Evolutionary conservation across 192 early-diverging fungal genomes (phyloP), one percentile per base, ranked within the genome.

Genomic region (Backusella liffmaniae): DNA sequence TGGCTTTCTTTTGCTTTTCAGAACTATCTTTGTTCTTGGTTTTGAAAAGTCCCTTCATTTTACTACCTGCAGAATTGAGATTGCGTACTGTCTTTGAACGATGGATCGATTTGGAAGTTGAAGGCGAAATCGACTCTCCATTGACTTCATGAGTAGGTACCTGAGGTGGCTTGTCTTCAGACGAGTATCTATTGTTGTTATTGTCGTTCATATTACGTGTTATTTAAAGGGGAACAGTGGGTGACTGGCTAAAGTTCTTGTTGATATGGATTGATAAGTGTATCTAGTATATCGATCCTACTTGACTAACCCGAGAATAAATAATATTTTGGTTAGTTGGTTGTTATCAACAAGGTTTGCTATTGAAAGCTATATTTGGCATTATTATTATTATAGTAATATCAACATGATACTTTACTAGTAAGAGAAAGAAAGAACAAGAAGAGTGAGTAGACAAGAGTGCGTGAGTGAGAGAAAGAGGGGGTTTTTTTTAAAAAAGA

Each of bases 11-110:
- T 30, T 29, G 26, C 23, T 72, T 44, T 26, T 35, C 49, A 30
- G 37, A 41, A n/a, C 13, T 36, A 30, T 70, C 29, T 32, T 73
- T 68, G 9, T 66, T 74, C 46, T 79, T 67, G 41, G 68, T 70
- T 35, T 68, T 79, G 39, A 79, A 79, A 9, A 79, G 66, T 12
- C 73, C 77, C 32, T 73, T 73, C 34, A 79, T 49, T 70, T 74
- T 79, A 62, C 46, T 79, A 26, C 76, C 70, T 37, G 76, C 76
- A 39, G 68, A 66, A 30, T 71, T 71, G n/a, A 78, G 66, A 73
- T 73, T 78, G 30, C 73, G 77, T 34, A 79, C 77, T 56, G 77
- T 79, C 18, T 79, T 79, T 37, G 77, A 79, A 37, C 77, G 70
- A 42, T 79, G 77, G 26, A 79, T 70, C 34, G 77, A 65, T 44